Conservation (phyloP, 73 alveolate species). For the Paramecium primaurelia region DNA sequence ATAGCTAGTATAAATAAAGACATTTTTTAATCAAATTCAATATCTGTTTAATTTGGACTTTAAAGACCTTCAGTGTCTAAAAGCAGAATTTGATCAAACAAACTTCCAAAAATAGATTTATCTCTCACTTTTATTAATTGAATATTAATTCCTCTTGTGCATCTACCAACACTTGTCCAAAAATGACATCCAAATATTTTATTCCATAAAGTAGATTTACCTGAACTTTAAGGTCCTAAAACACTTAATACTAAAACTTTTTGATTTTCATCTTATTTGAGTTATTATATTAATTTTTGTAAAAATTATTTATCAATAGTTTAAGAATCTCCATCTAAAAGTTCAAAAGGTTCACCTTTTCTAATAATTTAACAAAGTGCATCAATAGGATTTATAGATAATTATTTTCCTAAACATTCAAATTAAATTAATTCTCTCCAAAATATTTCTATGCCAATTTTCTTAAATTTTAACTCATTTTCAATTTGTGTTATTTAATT, state of each 20-base stretch:
- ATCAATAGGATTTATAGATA: background rate
- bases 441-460: constrained; percentile 13
- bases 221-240: constrained; percentile 64
- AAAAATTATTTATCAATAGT: background rate
- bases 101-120: background rate
- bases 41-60: constrained; percentile 42
- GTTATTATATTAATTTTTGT: background rate
- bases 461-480: background rate
- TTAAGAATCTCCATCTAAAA: constrained; percentile 53
- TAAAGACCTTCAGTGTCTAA: constrained; percentile 63
- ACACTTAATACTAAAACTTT: constrained; percentile 31
- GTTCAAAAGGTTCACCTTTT: constrained; percentile 60
- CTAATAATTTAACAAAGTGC: background rate
- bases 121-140: background rate
- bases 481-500: background rate
- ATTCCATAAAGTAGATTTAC: constrained; percentile 58
- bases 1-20: background rate
- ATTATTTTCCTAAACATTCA: background rate
- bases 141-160: constrained; percentile 55
- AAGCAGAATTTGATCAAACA: constrained; percentile 30
- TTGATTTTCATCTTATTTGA: background rate
- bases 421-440: constrained; percentile 54
- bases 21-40: constrained; percentile 53
- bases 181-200: constrained; percentile 57
- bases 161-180: constrained; percentile 58